A percentile compares a stretch with the other conserved stretches of the same genome.
phyloP scores from a whole-genome alignment of 2,329 filamentous ascomycete species.

The Myriosclerotinia curreyana region DNA sequence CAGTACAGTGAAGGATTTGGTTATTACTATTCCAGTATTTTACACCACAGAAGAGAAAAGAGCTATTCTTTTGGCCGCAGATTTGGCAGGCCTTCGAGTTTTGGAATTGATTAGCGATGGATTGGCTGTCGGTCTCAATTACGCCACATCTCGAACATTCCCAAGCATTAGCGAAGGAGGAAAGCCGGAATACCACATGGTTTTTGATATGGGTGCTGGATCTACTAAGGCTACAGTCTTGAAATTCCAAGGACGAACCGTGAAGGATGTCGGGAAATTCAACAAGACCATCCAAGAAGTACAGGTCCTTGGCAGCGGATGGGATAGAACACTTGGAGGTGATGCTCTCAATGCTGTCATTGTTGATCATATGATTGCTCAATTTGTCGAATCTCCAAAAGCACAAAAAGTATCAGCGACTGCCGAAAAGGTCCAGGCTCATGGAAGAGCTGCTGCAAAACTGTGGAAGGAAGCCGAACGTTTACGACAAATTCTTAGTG shows the following conservation, averaged over 20 bases:
- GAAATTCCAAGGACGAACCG: slow-evolving; percentile 80
- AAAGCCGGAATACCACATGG: slow-evolving; percentile 85
- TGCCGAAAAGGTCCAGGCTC: slow-evolving; percentile 60
- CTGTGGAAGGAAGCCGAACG: slow-evolving; percentile 91
- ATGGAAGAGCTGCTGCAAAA: slow-evolving; percentile 84
- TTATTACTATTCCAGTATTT: slow-evolving; percentile 86
- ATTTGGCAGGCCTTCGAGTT: slow-evolving; percentile 83
- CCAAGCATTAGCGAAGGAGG: slow-evolving; percentile 77
- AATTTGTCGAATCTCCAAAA: slow-evolving; percentile 69
- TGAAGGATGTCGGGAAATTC: slow-evolving; percentile 88
- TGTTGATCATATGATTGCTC: slow-evolving; percentile 79
- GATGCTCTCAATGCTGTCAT: slow-evolving; percentile 86
- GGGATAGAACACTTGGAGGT: slow-evolving; percentile 86
- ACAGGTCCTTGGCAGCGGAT: slow-evolving; percentile 80
- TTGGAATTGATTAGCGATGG: slow-evolving; percentile 85
- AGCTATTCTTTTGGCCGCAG: slow-evolving; percentile 77
- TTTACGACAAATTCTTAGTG: slow-evolving; percentile 83
- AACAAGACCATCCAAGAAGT: slow-evolving; percentile 98
- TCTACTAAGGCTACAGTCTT: slow-evolving; percentile 88
- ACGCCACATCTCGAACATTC: slow-evolving; percentile 87
- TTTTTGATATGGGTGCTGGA: slow-evolving; percentile 97
- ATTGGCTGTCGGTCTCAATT: slow-evolving; percentile 89
- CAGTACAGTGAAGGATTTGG: slow-evolving; percentile 70
- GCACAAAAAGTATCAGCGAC: slow-evolving; percentile 64
- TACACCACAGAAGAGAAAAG: slow-evolving; percentile 89